Percentiles rank a stretch among this genome's conserved stretches.
These are phyloP conservation scores for Scenedesmus sp. DNA, from an alignment of 163 green algal species.

Conservation along the genomic window DNA sequence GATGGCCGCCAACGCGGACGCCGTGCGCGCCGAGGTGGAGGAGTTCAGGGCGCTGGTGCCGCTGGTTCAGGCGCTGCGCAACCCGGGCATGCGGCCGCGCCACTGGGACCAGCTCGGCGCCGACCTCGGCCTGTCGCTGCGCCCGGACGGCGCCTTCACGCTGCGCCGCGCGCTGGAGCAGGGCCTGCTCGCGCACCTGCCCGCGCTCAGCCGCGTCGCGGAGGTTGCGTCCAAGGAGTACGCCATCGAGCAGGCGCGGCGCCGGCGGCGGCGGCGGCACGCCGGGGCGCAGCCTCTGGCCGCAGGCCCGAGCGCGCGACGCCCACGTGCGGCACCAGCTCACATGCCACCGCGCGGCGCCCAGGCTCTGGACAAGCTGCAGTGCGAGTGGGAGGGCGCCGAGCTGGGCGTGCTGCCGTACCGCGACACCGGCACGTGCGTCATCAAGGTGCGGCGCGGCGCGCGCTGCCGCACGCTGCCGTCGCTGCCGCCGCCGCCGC, in stretches of 20 bases:
- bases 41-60: slow-evolving; percentile 77
- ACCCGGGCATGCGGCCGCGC: slow-evolving; percentile 75
- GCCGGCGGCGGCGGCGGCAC: background rate
- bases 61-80: slow-evolving; percentile 68
- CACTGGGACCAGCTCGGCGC: slow-evolving; percentile 70
- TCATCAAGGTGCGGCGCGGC: slow-evolving; percentile 52
- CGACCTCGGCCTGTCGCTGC: slow-evolving; percentile 48
- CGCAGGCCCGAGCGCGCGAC: no score
- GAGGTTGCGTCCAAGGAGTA: slow-evolving; percentile 72
- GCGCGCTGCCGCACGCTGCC: no score
- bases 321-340: no score
- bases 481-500: slow-evolving; percentile 10
- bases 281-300: no score
- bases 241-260: slow-evolving; percentile 65
- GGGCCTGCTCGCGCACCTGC: slow-evolving; percentile 63
- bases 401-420: slow-evolving; percentile 73
- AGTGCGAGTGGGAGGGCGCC: slow-evolving; percentile 71
- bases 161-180: slow-evolving; percentile 39
- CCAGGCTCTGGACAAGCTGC: slow-evolving; percentile 77
- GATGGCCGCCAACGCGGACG: slow-evolving; percentile 72
- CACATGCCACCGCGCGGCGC: no score
- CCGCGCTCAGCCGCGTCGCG: slow-evolving; percentile 52
- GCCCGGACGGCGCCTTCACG: slow-evolving; percentile 48
- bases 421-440: slow-evolving; percentile 75
- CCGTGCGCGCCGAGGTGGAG: slow-evolving; percentile 66